These are phyloP conservation scores for Canavalia gladiata DNA, from an alignment of 306 rosid species.

Conservation along the genomic window DNA sequence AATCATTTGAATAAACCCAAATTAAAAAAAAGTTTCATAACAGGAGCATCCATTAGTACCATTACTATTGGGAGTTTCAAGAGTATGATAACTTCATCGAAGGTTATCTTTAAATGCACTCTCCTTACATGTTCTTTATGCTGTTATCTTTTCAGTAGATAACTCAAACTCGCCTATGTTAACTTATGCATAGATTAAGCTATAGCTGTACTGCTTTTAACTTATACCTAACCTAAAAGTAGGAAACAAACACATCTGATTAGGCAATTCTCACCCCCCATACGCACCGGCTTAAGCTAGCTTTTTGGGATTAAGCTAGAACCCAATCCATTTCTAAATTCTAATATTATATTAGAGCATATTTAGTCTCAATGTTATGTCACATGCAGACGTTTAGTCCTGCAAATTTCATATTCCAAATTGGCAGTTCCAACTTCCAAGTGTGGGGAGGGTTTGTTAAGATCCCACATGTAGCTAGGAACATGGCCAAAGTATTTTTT, in stretches of 20 bases:
- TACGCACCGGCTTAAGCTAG: too few species aligned
- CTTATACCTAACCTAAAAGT: too few species aligned
- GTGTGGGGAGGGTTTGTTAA: background rate
- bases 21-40: background rate
- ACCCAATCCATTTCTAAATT: too few species aligned
- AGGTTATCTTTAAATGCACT: background rate
- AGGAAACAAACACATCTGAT: too few species aligned
- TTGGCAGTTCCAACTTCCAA: background rate
- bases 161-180: background rate
- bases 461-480: background rate
- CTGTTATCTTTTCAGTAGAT: constrained; percentile 1
- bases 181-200: background rate
- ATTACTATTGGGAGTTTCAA: constrained; percentile 23
- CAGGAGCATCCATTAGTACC: background rate
- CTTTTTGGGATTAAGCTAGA: too few species aligned
- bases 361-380: too few species aligned
- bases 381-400: too few species aligned
- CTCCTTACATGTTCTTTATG: background rate
- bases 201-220: too few species aligned
- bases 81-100: background rate
- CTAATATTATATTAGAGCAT: too few species aligned
- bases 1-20: constrained; percentile 4
- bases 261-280: too few species aligned
- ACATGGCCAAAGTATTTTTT: background rate
- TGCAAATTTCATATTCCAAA: background rate